Base-by-base conservation (phyloP, 2,329 filamentous ascomycete genomes). In the Penicillium hordei region DNA sequence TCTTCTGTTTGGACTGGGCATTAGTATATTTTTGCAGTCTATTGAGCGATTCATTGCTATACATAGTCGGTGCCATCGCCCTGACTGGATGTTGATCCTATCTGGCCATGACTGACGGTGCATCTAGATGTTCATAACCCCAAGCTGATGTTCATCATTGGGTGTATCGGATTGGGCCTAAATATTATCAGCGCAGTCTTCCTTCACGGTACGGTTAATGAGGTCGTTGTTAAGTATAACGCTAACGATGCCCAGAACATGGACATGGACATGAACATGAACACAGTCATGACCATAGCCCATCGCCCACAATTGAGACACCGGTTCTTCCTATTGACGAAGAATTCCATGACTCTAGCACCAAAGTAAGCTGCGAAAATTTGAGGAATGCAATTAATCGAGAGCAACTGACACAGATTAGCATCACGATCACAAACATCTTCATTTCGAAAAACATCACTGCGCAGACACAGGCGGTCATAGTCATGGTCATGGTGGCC, bases 21-120 rank as follows among this genome's bases (percentile, higher is more conserved):
- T 91, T 36, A 90, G 87, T 70, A 89, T 92, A 49, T 82, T 89
- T 34, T 75, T 92, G 3, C 89, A 92, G 68, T 86, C 89, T 0
- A 81, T 92, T 50, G 88, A 92, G 72, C 79, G 89, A 36, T 73
- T 73, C 43, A 63, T 72, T n/a, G 58, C 64, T 4, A 40, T 72
- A 36, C 65, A 72, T 17, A 60, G 71, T 73, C 43, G 31, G 70
- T 68, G 1, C 8, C n/a, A 21, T 33, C 5, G 4, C n/a, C 29
- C 13, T 6, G 4, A 7, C 13, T 23, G 48, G 4, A 27, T 21
- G 2, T 29, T 31, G 4, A 13, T n/a, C 3, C 42, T 2, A 3
- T 23, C 19, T 5, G 33, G 45, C 55, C n/a, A 54, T 49, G 4
- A 17, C 55, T 63, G 25, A 66, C 36, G 34, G 13, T 39, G 17